Evolutionary conservation across 2,329 filamentous ascomycete genomes (phyloP), one percentile per base, ranked within the genome.

Genomic region (Drechslerella stenobrocha): DNA sequence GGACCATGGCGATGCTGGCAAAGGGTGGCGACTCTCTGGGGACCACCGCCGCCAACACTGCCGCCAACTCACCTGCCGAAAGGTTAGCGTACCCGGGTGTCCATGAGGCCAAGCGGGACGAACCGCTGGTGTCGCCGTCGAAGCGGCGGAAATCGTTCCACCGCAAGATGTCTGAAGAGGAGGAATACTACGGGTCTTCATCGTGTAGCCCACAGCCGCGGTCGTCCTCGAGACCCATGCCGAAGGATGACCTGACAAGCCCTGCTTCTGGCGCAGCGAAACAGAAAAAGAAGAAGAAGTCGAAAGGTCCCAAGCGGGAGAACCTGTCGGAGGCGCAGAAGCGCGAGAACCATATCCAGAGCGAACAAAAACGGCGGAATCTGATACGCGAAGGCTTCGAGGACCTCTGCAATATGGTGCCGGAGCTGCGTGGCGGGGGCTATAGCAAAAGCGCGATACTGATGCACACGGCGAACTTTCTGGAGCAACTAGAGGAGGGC

Each of bases 381-480:
- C 79, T 90, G 46, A 92, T 92, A 73, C 87, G 90, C 74, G 83
- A 88, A 71, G 89, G 89, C 0, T 95, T 92, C 72, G 87, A 90
- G 42, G 87, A 92, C 61, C 78, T 95, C n/a, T 84, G 83, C 70
- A 81, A 84, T 24, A 79, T 95, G 20, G 88, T 95, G 0, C 90
- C 90, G 0, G 86, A 85, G 13, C 80, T 95, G 8, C 82, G 82
- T 57, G 85, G 83, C 23, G 87, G 87, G 6, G 87, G 87, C 0
- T 86, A 90, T 71, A 93, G 89, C 77, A 95, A 95, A 78, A 91
- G 88, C 74, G 86, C 84, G 5, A 87, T 90, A 75, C 80, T 96
- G 35, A 81, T 82, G 15, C 86, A 90, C 77, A 83, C 88, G 2
- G 87, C 85, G 11, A 86, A 89, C 70, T 95, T 87, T 81, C 77